A percentile compares a stretch with the other conserved stretches of the same genome.
These are phyloP conservation scores for Colletotrichum noveboracense DNA, from an alignment of 2,329 filamentous ascomycete species.

Conservation along the genomic window DNA sequence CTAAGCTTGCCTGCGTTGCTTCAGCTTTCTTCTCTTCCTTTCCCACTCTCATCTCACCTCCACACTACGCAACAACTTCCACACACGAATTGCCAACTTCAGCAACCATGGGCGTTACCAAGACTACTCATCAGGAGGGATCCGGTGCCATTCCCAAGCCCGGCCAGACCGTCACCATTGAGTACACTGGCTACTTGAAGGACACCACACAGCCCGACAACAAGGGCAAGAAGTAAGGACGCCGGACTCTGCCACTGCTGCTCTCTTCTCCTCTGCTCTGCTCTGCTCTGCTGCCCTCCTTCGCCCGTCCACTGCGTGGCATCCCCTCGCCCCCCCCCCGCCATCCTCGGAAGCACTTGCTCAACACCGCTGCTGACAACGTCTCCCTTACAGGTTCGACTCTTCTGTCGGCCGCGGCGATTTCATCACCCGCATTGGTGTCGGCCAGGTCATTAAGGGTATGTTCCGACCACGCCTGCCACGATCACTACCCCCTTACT, in stretches of 20 bases:
- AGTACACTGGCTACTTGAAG: slow-evolving; percentile 90
- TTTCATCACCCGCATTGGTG: slow-evolving; percentile 80
- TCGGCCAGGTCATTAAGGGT: slow-evolving; percentile 88
- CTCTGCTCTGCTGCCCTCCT: not conserved
- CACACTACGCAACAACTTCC: not conserved
- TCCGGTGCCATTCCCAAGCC: slow-evolving; percentile 62
- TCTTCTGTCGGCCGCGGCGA: slow-evolving; percentile 79
- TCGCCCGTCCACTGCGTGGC: not conserved
- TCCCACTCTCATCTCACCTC: not conserved
- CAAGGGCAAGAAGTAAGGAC: slow-evolving; percentile 71
- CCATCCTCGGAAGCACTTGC: not conserved
- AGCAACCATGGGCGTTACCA: slow-evolving; percentile 74
- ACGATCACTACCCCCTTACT: not conserved
- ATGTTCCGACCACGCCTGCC: slow-evolving; percentile 29
- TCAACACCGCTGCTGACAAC: not conserved
- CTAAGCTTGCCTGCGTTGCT: not conserved
- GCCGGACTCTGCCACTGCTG: not conserved
- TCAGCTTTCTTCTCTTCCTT: not conserved
- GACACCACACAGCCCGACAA: slow-evolving; percentile 64
- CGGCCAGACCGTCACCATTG: slow-evolving; percentile 81
- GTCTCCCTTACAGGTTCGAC: slow-evolving; percentile 73
- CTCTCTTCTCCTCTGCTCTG: not conserved
- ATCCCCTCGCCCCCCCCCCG: not conserved
- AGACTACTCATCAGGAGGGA: slow-evolving; percentile 67
- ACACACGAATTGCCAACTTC: not conserved